Percentiles rank a stretch among this genome's conserved stretches.
These are phyloP conservation scores for Metahyphopichia silvanorum DNA, from an alignment of 805 yeast genomes.

Conservation along the genomic window DNA sequence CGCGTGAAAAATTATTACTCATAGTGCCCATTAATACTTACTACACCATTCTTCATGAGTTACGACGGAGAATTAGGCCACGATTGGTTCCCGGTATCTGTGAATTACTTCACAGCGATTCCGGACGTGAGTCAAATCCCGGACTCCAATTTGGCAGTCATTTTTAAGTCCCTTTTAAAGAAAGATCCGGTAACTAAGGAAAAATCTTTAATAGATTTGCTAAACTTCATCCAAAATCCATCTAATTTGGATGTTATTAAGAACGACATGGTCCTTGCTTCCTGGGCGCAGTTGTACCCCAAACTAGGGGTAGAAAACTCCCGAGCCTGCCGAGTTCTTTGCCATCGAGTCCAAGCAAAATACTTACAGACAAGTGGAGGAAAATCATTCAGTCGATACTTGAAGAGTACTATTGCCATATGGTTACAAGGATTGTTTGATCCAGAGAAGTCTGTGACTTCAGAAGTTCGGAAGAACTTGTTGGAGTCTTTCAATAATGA, in stretches of 20 bases:
- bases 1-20: no score
- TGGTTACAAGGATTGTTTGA: slow-evolving; percentile 76
- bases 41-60: not conserved
- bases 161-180: slow-evolving; percentile 75
- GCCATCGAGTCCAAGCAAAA: slow-evolving; percentile 65
- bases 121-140: slow-evolving; percentile 50
- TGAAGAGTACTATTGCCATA: slow-evolving; percentile 69
- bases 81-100: slow-evolving; percentile 51
- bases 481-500: slow-evolving; percentile 54
- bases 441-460: slow-evolving; percentile 58
- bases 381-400: slow-evolving; percentile 58
- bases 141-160: slow-evolving; percentile 51
- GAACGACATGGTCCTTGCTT: slow-evolving; percentile 53
- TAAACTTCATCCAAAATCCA: slow-evolving; percentile 29
- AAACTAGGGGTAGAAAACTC: slow-evolving; percentile 73
- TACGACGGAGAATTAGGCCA: slow-evolving; percentile 23
- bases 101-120: slow-evolving; percentile 72
- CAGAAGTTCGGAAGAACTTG: slow-evolving; percentile 46
- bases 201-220: slow-evolving; percentile 60
- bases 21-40: no score
- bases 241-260: slow-evolving; percentile 12
- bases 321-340: slow-evolving; percentile 53
- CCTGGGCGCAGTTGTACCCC: slow-evolving; percentile 82
- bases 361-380: slow-evolving; percentile 45
- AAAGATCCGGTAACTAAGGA: slow-evolving; percentile 84